phyloP scores from a whole-genome alignment of 306 rosid species.

The Sphenostylis stenocarpa region DNA sequence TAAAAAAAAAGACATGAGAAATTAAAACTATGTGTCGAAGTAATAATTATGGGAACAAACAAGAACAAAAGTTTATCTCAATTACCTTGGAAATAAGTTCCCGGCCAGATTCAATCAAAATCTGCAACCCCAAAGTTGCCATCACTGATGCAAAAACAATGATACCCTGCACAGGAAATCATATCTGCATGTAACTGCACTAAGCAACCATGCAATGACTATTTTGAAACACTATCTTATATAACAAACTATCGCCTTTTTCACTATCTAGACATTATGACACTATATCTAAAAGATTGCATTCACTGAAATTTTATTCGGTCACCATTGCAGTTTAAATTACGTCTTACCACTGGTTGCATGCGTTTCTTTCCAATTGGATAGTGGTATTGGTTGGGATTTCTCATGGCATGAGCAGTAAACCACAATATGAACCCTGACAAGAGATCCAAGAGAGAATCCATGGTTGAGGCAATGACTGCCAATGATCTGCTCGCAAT shows the following conservation, averaged over 20 bases:
- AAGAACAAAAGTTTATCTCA: not conserved
- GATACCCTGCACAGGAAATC: slow-evolving; percentile 65
- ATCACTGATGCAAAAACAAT: slow-evolving; percentile 86
- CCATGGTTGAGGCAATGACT: slow-evolving; percentile 83
- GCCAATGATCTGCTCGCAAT: slow-evolving; percentile 69
- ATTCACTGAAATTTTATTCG: not conserved
- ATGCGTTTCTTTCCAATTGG: slow-evolving; percentile 91
- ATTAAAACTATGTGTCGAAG: not conserved
- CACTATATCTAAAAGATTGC: not conserved
- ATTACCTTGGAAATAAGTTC: slow-evolving; percentile 47
- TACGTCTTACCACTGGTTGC: slow-evolving; percentile 75
- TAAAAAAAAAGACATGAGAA: not conserved
- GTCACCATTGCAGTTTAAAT: not conserved
- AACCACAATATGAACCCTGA: slow-evolving; percentile 89
- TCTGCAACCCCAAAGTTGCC: slow-evolving; percentile 84
- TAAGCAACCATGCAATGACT: not conserved
- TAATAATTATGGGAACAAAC: not conserved
- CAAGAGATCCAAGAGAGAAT: slow-evolving; percentile 80
- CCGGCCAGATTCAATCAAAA: slow-evolving; percentile 66
- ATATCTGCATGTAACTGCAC: not conserved
- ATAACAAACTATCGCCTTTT: not conserved
- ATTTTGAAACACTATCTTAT: not conserved
- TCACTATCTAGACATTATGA: not conserved
- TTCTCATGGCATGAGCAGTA: slow-evolving; percentile 71
- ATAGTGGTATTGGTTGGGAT: slow-evolving; percentile 62